Percentiles rank a stretch among this genome's conserved stretches.
Evolutionary conservation across 164 flowering plant species (phyloP).

Genomic region (Stephania japonica): DNA sequence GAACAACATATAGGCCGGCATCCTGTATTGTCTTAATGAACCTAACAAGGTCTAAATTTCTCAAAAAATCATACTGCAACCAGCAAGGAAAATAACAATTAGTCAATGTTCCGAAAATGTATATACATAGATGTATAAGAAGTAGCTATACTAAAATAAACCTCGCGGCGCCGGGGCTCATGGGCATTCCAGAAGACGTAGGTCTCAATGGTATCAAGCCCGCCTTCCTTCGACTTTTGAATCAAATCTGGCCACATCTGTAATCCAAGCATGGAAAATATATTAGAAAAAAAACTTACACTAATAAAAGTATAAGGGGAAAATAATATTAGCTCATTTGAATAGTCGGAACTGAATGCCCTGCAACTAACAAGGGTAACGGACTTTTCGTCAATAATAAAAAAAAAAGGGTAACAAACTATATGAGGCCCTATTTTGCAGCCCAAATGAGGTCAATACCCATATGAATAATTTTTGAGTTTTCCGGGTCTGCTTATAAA

Average conservation of each 20-base stretch:
- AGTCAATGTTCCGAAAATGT: no score
- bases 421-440: no score
- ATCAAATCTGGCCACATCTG: constrained; percentile 18
- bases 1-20: constrained; percentile 50
- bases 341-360: no score
- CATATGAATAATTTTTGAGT: no score
- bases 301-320: background rate
- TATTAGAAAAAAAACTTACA: background rate
- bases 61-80: constrained; percentile 48
- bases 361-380: no score
- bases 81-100: background rate
- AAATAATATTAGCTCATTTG: background rate
- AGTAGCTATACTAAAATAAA: background rate
- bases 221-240: constrained; percentile 8
- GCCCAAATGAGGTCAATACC: no score
- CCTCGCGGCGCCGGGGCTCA: constrained; percentile 12
- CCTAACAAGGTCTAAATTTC: constrained; percentile 46
- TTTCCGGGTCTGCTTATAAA: no score
- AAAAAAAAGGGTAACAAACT: no score
- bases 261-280: background rate
- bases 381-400: no score
- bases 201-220: constrained; percentile 12
- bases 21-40: constrained; percentile 51
- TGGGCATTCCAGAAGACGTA: constrained; percentile 13
- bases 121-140: background rate